Evolutionary conservation across 1,284 basidiomycete species (phyloP), one percentile per base, ranked within the genome.

Genomic region (Grifola frondosa): DNA sequence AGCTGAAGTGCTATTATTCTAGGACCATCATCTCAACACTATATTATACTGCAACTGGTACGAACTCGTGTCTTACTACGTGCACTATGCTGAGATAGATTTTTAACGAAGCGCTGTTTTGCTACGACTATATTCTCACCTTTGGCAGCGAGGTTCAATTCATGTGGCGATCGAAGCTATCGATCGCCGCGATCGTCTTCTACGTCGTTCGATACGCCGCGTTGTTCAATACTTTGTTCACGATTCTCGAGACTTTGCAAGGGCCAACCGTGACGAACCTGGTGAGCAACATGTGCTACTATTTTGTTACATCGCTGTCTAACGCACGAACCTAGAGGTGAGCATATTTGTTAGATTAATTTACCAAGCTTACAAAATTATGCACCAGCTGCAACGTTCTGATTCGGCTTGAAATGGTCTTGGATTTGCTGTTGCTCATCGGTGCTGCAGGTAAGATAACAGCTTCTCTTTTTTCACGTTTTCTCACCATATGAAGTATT

Each of bases 51-150:
- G n/a, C n/a, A n/a, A n/a, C n/a, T n/a, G n/a, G n/a, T n/a, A n/a
- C n/a, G n/a, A n/a, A n/a, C n/a, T n/a, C n/a, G n/a, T n/a, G n/a
- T n/a, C n/a, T n/a, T n/a, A n/a, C n/a, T n/a, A n/a, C n/a, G n/a
- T n/a, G n/a, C n/a, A n/a, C n/a, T n/a, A n/a, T n/a, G n/a, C n/a
- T n/a, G n/a, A n/a, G n/a, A n/a, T n/a, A n/a, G n/a, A n/a, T n/a
- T n/a, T n/a, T n/a, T n/a, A n/a, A n/a, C n/a, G n/a, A n/a, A 57
- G 55, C 53, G 6, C 47, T 56, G 11, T 38, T 58, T 13, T 66
- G 61, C 42, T 69, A 59, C 30, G 66, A 67, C 48, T 66, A 68
- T 44, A 37, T 44, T 15, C 53, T 69, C 28, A 67, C 64, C 5
- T 61, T 66, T 30, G 48, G 53, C 5, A 36, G 45, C 30, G 66